Base-by-base conservation (phyloP, 768 basidiomycete genomes). In the Mycena belliarum region DNA sequence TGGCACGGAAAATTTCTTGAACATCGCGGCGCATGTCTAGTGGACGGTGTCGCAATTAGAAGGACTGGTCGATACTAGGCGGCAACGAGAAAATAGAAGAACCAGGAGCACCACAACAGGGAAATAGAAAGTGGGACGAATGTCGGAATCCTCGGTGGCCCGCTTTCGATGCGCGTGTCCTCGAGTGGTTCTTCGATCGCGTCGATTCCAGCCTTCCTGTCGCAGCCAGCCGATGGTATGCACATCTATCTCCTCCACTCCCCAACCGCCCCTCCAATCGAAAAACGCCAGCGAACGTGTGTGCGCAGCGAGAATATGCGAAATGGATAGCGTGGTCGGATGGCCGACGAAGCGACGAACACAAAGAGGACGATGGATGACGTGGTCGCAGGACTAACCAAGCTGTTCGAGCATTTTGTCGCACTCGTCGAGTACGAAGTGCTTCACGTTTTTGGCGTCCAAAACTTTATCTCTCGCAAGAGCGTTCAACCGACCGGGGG, bases 361-460 rank as follows among this genome's bases (percentile, higher is more conserved):
- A 79, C 69, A 78, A 82, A 81, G 61, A 59, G 68, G 76, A 73
- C 69, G 77, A 78, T 74, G 72, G 72, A 77, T 74, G 75, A 73
- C 70, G 74, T 72, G 76, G 70, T 80, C 83, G 87, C 82, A 87
- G 76, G 85, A 99, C 97, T 98, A 93, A 99, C 97, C 97, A 80
- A 99, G 95, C 86, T 95, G 91, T 85, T 99, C 97, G 73, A 99
- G 90, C 94, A 99, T 98, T 86, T 99, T 99, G 84, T 99, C 97
- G 84, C 97, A 99, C 81, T 99, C 97, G 84, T 99, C 97, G 74
- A 99, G 81, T 55, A 97, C 95, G 77, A 99, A 99, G 81, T 98
- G 96, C 79, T 98, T 98, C 75, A 98, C 94, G 70, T 92, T 88
- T 77, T 91, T 91, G 63, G 92, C 91, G 71, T 97, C 93, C 75